phyloP scores from a whole-genome alignment of 306 rosid genomes.

The Mucuna pruriens region DNA sequence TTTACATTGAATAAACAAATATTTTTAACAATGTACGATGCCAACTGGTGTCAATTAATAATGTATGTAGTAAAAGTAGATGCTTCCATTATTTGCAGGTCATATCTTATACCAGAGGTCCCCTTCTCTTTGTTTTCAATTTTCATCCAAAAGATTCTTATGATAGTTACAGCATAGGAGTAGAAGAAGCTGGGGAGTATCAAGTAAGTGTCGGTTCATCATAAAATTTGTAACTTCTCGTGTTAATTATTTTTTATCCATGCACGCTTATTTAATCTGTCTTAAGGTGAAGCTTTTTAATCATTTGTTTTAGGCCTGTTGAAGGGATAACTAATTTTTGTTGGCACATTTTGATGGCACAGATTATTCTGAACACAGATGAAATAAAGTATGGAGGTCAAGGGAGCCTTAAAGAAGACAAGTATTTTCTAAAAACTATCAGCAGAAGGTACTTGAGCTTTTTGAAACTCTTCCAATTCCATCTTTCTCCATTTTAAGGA shows the following conservation, averaged over 20 bases:
- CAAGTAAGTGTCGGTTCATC: slow-evolving; percentile 56
- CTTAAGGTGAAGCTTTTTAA: neutral
- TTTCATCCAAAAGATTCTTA: slow-evolving; percentile 88
- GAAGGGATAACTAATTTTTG: slow-evolving; percentile 30
- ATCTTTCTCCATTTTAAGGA: neutral
- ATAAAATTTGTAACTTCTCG: neutral
- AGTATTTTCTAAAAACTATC: slow-evolving; percentile 66
- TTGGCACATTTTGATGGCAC: slow-evolving; percentile 42
- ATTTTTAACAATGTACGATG: too few species aligned
- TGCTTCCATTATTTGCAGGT: slow-evolving; percentile 60
- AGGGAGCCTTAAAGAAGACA: slow-evolving; percentile 68
- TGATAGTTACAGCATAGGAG: slow-evolving; percentile 69
- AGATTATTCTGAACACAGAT: slow-evolving; percentile 80
- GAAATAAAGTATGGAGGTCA: slow-evolving; percentile 84
- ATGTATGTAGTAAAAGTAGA: neutral
- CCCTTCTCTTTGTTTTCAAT: slow-evolving; percentile 82
- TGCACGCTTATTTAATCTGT: slow-evolving; percentile 9
- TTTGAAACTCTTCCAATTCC: neutral
- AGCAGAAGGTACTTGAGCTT: slow-evolving; percentile 61
- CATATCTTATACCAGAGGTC: slow-evolving; percentile 88
- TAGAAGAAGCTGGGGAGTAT: slow-evolving; percentile 98
- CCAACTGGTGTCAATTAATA: neutral
- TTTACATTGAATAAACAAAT: too few species aligned
- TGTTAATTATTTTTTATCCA: neutral
- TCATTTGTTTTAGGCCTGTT: slow-evolving; percentile 1